Conservation (phyloP, 2,329 filamentous ascomycete genomes). For the Aspergillus intermedius region DNA sequence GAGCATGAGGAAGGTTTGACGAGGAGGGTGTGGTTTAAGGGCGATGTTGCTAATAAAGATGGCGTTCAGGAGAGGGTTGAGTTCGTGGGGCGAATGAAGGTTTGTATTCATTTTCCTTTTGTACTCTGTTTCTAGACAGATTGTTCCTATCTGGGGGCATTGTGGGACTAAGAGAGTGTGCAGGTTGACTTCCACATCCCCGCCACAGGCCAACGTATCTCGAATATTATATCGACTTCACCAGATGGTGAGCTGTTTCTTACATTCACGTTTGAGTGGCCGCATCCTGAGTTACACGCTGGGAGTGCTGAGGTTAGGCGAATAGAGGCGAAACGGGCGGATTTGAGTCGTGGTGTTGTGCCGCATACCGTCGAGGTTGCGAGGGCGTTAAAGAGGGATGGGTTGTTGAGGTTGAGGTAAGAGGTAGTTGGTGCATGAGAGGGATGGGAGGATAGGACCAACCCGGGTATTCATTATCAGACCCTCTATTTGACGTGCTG, state of each 20-base stretch:
- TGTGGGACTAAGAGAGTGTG: not conserved
- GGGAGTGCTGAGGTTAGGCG: conserved; percentile 29
- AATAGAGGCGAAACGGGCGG: conserved; percentile 15
- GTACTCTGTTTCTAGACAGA: too few species aligned
- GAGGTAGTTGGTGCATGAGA: too few species aligned
- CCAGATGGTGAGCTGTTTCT: conserved; percentile 35
- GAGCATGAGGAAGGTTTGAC: conserved; percentile 32
- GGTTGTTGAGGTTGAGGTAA: not conserved
- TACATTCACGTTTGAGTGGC: conserved; percentile 44
- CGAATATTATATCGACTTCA: conserved; percentile 37
- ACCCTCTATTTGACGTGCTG: too few species aligned
- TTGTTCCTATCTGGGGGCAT: too few species aligned
- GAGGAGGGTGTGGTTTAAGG: conserved; percentile 10
- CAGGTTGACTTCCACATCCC: conserved; percentile 42
- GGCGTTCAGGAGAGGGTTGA: conserved; percentile 34
- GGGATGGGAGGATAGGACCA: too few species aligned
- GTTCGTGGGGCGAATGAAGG: conserved; percentile 35
- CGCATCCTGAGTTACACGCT: conserved; percentile 25
- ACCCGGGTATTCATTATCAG: too few species aligned
- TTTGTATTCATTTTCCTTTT: conserved; percentile 6
- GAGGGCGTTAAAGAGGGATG: conserved; percentile 9
- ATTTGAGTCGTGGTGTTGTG: conserved; percentile 12
- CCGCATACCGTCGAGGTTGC: conserved; percentile 9
- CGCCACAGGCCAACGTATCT: conserved; percentile 37
- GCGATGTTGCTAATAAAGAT: conserved; percentile 13